Conservation (phyloP, 2,329 filamentous ascomycete genomes). For the Cadophora malorum region DNA sequence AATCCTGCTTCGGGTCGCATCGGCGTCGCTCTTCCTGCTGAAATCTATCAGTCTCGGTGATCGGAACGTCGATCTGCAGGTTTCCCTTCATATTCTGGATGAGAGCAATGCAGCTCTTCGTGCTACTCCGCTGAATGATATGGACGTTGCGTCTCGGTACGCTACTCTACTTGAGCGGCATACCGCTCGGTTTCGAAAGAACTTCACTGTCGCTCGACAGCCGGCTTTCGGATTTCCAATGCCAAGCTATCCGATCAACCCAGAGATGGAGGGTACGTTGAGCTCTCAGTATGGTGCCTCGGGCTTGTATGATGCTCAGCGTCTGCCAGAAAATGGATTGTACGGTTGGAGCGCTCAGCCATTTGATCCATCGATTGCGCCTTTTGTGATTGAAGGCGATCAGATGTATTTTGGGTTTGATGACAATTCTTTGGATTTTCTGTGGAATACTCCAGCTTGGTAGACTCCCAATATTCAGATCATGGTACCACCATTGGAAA, state of each 20-base stretch:
- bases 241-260: no score
- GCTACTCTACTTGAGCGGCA: neutral
- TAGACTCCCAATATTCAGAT: neutral
- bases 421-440: neutral
- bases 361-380: neutral
- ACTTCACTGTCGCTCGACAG: neutral
- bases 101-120: neutral
- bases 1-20: neutral
- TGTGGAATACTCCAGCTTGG: neutral
- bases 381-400: neutral
- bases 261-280: no score
- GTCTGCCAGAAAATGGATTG: neutral
- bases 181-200: neutral
- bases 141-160: neutral
- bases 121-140: neutral
- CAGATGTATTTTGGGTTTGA: neutral
- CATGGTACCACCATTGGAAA: no score
- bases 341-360: conserved; percentile 1
- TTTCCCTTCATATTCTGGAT: neutral
- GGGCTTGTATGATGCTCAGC: neutral
- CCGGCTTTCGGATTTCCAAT: neutral
- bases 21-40: neutral
- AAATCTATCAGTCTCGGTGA: neutral
- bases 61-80: neutral
- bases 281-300: neutral